A percentile compares a stretch with the other conserved stretches of the same genome.
These are phyloP conservation scores for Paecilomyces dactylethromorphus DNA, from an alignment of 2,329 filamentous ascomycete genomes.

Conservation along the genomic window DNA sequence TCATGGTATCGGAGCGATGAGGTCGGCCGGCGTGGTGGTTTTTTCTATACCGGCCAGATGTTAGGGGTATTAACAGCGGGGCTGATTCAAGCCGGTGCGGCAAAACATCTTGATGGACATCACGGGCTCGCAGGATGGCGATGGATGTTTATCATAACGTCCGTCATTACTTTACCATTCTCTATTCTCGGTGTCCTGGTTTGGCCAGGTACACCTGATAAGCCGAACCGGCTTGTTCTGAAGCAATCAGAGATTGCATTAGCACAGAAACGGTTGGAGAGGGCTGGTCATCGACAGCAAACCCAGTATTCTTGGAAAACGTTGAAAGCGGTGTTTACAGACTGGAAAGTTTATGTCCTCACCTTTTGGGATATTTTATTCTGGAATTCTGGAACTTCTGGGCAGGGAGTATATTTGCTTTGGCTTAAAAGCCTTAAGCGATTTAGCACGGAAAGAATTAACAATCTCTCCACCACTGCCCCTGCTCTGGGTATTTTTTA, in stretches of 20 bases:
- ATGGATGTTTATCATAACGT: conserved; percentile 54
- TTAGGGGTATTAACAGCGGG: conserved; percentile 49
- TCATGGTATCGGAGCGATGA: conserved; percentile 47
- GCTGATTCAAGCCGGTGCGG: conserved; percentile 42
- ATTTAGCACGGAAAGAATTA: conserved; percentile 17
- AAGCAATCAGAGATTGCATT: conserved; percentile 42
- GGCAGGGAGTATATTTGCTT: conserved; percentile 46
- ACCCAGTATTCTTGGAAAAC: conserved; percentile 24
- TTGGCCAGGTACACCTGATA: conserved; percentile 46
- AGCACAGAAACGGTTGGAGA: conserved; percentile 40
- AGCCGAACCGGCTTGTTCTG: conserved; percentile 44
- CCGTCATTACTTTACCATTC: conserved; percentile 50
- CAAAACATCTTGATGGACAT: conserved; percentile 36
- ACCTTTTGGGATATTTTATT: conserved; percentile 49
- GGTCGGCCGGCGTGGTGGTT: conserved; percentile 43
- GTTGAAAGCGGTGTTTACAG: conserved; percentile 29
- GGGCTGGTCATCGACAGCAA: conserved; percentile 32
- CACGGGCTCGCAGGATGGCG: conserved; percentile 44
- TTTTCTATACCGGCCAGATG: conserved; percentile 48
- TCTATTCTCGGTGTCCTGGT: conserved; percentile 47
- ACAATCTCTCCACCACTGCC: conserved; percentile 44
- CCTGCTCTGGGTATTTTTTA: conserved; percentile 54
- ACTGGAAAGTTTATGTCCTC: conserved; percentile 46
- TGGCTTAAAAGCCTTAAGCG: conserved; percentile 47
- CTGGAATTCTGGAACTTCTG: conserved; percentile 49